Evolutionary conservation across 2,329 filamentous ascomycete species (phyloP).

Genomic region (Arthrobotrys sphaeroides): DNA sequence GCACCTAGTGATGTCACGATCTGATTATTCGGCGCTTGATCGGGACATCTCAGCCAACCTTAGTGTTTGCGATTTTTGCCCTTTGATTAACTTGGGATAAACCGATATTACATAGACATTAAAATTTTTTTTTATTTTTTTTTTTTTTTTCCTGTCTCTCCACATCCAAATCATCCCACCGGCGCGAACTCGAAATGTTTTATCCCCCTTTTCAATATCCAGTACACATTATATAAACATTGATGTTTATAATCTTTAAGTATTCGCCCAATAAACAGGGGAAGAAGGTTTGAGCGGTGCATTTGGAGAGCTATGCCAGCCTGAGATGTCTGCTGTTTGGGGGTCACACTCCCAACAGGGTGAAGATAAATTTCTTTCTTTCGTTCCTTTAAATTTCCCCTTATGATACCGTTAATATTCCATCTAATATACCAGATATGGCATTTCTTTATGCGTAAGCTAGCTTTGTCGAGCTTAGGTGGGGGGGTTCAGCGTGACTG

Average conservation of each 20-base stretch:
- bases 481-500: not conserved
- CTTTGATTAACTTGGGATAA: slow-evolving; percentile 5
- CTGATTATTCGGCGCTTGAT: not conserved
- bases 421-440: slow-evolving; percentile 1
- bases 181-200: not conserved
- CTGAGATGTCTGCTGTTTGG: not conserved
- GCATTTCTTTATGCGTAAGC: slow-evolving; percentile 1
- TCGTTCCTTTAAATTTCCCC: too few species aligned
- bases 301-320: not conserved
- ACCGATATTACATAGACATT: not conserved
- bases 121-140: too few species aligned
- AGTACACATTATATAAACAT: slow-evolving; percentile 2
- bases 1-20: slow-evolving; percentile 6
- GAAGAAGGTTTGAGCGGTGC: too few species aligned
- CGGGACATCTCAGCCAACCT: not conserved
- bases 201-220: not conserved
- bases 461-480: not conserved
- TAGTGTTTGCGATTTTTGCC: not conserved
- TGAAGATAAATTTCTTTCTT: not conserved
- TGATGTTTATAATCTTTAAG: not conserved
- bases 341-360: not conserved
- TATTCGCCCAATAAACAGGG: too few species aligned
- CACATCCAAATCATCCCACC: not conserved
- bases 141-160: too few species aligned
- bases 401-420: not conserved